Percentiles rank a stretch among this genome's conserved stretches.
These are phyloP conservation scores for Funneliformis mosseae DNA, from an alignment of 192 early-diverging fungal species.

Conservation along the genomic window DNA sequence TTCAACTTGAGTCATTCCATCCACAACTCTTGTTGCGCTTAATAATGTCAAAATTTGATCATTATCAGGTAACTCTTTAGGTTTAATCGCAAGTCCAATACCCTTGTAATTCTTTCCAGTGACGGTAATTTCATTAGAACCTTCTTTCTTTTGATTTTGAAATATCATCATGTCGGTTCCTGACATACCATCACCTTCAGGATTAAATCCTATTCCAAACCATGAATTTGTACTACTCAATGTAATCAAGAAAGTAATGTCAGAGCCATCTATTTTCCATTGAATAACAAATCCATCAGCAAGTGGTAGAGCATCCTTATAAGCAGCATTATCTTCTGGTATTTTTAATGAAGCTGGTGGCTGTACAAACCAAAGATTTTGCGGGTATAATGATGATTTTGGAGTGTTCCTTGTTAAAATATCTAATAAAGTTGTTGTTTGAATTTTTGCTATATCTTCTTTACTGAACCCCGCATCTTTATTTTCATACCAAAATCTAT, in stretches of 20 bases:
- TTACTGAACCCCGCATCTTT: not conserved
- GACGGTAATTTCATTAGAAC: not conserved
- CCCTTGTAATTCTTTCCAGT: not conserved
- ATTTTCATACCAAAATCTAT: slow-evolving; percentile 59
- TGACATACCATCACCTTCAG: not conserved
- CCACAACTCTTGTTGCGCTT: not conserved
- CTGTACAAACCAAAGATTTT: not conserved
- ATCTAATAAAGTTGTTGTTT: not conserved
- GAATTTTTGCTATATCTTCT: not conserved
- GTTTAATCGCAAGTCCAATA: not conserved
- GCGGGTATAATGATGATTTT: not conserved
- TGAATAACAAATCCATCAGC: not conserved
- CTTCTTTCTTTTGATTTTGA: not conserved
- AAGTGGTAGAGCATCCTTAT: not conserved
- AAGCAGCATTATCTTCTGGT: not conserved
- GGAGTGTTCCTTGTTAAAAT: not conserved
- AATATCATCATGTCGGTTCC: not conserved
- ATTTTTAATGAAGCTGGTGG: not conserved
- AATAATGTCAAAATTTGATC: not conserved
- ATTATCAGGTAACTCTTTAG: not conserved
- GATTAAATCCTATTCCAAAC: not conserved
- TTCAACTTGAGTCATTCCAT: not conserved
- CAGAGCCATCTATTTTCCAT: not conserved
- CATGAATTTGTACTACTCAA: not conserved
- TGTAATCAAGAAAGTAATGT: not conserved